Evolutionary conservation across 495 filamentous ascomycete genomes (phyloP), one percentile per base, ranked within the genome.

Genomic region (Daldinia grandis): DNA sequence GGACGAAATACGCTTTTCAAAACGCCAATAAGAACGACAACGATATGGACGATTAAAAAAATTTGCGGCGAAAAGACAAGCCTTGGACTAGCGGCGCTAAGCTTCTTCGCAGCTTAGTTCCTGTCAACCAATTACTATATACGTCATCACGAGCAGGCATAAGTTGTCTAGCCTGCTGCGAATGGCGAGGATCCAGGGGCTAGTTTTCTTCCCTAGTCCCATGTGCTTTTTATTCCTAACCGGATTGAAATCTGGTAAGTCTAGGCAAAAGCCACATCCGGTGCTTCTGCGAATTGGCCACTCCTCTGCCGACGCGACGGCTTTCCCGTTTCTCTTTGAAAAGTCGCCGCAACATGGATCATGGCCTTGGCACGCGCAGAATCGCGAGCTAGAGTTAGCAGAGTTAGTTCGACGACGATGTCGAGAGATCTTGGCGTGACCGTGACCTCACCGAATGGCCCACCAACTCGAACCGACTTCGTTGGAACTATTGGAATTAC

Each of bases 31-130:
- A 62, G 12, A 33, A 59, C 17, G 33, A 42, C 31, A 25, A 58
- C 25, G 24, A 21, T 47, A 47, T 58, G 9, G 24, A 50, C 51
- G n/a, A 25, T 38, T 49, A 63, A 55, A 50, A 59, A 64, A 47
- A 38, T 24, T 62, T 72, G 69, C 69, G 64, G 64, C 69, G 69
- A 64, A 68, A 72, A 68, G 27, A 62, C 58, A 59, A 64, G 49
- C 47, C 19, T 40, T 19, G 33, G 51, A 38, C 60, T 60, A 35
- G 49, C 17, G 25, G 64, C 69, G 56, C 64, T 72, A 72, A 59
- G 56, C 47, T 64, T 61, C 44, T 68, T 72, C 58, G 62, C 30
- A 58, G 44, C 31, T 42, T 72, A 72, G 69, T 21, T 38, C 24
- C 61, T 27, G 61, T 61, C 55, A 63, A 56, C 21, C 60, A 65